Percentiles rank a stretch among this genome's conserved stretches.
phyloP scores from a whole-genome alignment of 2,329 filamentous ascomycete species.

The Trichophyton schoenleinii region DNA sequence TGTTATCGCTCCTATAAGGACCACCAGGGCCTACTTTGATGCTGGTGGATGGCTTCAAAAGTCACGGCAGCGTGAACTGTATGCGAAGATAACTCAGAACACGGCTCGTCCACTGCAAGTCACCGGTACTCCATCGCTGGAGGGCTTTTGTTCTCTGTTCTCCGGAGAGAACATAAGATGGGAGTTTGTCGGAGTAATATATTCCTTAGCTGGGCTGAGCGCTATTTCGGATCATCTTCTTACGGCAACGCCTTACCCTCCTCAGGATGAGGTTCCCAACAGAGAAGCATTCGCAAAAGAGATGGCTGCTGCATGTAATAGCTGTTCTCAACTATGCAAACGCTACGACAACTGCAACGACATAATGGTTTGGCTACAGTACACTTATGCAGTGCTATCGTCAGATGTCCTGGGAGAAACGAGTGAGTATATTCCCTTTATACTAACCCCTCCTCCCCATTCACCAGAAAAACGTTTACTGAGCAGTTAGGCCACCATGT shows the following conservation, averaged over 20 bases:
- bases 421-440: slow-evolving; percentile 8
- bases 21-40: slow-evolving; percentile 12
- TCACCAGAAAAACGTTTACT: slow-evolving; percentile 2
- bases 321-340: slow-evolving; percentile 14
- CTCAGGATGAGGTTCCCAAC: slow-evolving; percentile 9
- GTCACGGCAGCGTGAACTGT: slow-evolving; percentile 9
- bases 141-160: slow-evolving; percentile 27
- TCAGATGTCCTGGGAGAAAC: slow-evolving; percentile 13
- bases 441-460: background rate
- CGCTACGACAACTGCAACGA: slow-evolving; percentile 11
- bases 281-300: slow-evolving; percentile 11
- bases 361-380: slow-evolving; percentile 15
- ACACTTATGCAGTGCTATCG: slow-evolving; percentile 12
- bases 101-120: slow-evolving; percentile 17
- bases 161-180: slow-evolving; percentile 15
- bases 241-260: background rate
- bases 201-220: slow-evolving; percentile 14
- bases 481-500: slow-evolving; percentile 12
- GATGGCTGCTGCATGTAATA: slow-evolving; percentile 15
- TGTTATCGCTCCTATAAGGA: slow-evolving; percentile 22
- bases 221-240: background rate
- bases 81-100: slow-evolving; percentile 18
- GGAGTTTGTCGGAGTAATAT: slow-evolving; percentile 18
- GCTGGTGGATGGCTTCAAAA: slow-evolving; percentile 8
- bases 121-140: slow-evolving; percentile 16